Percentiles rank a stretch among this genome's conserved stretches.
Conservation (phyloP, 2,329 filamentous ascomycete genomes). For the Fusarium austroafricanum region DNA sequence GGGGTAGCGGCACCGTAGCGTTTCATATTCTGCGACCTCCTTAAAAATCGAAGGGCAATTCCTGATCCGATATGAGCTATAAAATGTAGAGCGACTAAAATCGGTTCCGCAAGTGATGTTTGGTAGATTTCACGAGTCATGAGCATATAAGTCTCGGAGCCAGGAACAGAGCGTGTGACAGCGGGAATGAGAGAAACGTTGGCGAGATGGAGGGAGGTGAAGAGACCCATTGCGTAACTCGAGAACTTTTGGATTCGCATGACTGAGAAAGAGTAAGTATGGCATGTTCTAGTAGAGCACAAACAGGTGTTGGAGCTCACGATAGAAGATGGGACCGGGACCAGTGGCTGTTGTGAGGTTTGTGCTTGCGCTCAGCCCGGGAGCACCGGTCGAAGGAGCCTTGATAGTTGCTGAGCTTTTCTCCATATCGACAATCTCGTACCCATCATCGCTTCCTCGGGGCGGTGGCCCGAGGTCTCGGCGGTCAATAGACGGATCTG, state of each 20-base stretch:
- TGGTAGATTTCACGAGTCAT: slow-evolving; percentile 95
- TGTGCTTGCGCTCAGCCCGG: slow-evolving; percentile 68
- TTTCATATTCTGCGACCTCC: slow-evolving; percentile 75
- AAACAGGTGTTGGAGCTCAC: slow-evolving; percentile 58
- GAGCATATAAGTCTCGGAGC: slow-evolving; percentile 86
- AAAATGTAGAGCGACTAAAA: slow-evolving; percentile 81
- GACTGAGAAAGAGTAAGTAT: slow-evolving; percentile 34
- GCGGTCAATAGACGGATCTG: slow-evolving; percentile 54
- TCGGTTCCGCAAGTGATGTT: slow-evolving; percentile 80
- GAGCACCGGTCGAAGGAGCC: slow-evolving; percentile 57
- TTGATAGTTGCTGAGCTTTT: slow-evolving; percentile 50
- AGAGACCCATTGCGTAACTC: slow-evolving; percentile 83
- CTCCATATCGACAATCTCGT: slow-evolving; percentile 43
- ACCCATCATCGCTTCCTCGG: slow-evolving; percentile 48
- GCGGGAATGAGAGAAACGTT: slow-evolving; percentile 87
- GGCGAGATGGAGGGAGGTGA: slow-evolving; percentile 79
- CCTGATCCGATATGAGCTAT: slow-evolving; percentile 81
- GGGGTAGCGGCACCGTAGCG: slow-evolving; percentile 79
- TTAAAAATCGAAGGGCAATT: slow-evolving; percentile 78
- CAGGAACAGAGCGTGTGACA: slow-evolving; percentile 75
- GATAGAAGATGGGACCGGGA: slow-evolving; percentile 80
- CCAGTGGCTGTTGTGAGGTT: slow-evolving; percentile 50
- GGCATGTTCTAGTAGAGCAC: not conserved
- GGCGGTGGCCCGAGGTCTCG: slow-evolving; percentile 53
- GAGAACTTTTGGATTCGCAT: slow-evolving; percentile 85